These are phyloP conservation scores for Populus deltoides DNA, from an alignment of 345 rosid species.

Conservation along the genomic window DNA sequence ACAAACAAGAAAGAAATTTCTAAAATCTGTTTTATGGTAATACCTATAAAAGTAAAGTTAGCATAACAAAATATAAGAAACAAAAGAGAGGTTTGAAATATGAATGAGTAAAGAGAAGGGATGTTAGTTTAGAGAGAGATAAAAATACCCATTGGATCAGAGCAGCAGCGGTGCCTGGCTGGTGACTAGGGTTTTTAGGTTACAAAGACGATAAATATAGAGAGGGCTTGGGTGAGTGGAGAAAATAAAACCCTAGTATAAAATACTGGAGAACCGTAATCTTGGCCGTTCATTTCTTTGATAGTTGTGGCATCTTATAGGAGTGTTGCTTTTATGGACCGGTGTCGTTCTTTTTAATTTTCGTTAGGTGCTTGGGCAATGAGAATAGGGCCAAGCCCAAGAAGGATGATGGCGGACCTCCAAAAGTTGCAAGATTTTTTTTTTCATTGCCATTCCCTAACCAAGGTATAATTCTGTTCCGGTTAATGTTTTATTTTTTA, in stretches of 20 bases:
- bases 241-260: slow-evolving; percentile 2
- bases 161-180: not conserved
- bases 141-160: slow-evolving; percentile 16
- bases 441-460: not conserved
- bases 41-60: not conserved
- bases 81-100: not conserved
- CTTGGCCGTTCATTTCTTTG: slow-evolving; percentile 1
- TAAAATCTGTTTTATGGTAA: not conserved
- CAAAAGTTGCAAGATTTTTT: not conserved
- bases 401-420: not conserved
- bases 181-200: not conserved
- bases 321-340: not conserved
- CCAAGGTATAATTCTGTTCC: too few relatives aligned
- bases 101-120: not conserved
- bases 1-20: not conserved
- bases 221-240: not conserved
- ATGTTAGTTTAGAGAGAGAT: not conserved
- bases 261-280: not conserved
- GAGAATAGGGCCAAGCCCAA: not conserved
- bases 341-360: not conserved
- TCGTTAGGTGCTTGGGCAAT: not conserved
- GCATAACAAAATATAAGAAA: not conserved
- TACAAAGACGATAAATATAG: not conserved
- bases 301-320: not conserved
- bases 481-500: too few relatives aligned